Base-by-base conservation (phyloP, 768 basidiomycete genomes). In the Butyriboletus loyo region DNA sequence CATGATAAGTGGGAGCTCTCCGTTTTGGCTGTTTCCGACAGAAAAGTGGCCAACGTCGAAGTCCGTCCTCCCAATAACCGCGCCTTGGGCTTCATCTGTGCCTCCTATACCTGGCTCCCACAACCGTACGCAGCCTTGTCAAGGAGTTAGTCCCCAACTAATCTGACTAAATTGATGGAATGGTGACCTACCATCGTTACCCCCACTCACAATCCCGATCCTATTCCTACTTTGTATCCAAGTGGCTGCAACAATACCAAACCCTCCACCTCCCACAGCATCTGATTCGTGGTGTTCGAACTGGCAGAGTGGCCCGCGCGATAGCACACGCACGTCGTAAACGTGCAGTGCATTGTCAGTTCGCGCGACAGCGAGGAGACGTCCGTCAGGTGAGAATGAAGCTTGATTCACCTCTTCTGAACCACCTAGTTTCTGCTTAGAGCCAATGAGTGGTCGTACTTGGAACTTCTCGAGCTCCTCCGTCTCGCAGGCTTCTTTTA, bases 41-140 rank as follows among this genome's bases (percentile, higher is more conserved):
- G 78, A 74, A 62, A 88, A 87, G 52, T 76, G 67, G 0, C 73
- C 80, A 24, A 87, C 72, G 58, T 88, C 85, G 13, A 77, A 79
- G 56, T 76, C 71, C 6, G 76, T 75, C 56, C 81, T 74, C 5
- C 78, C 84, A 14, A 88, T 57, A 9, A 80, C 63, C 3, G 42
- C 66, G 15, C 81, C 84, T 63, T 84, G 81, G 4, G 57, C 51
- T 3, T 66, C 60, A 46, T 74, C 68, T 7, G 66, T 61, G 1
- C 57, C 58, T 1, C 80, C 72, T n/a, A 69, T 62, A 24, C 72
- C 66, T 7, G 83, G 77, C 60, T 87, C 78, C 86, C 86, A 89
- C 32, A 86, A 57, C 25, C 86, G 75, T 10, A 89, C 77, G 60
- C 84, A 86, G n/a, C 86, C 86, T 87, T 60, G 37, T 39, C 38